These are phyloP conservation scores for Citrus reticulata DNA, from an alignment of 345 rosid genomes.

Conservation along the genomic window DNA sequence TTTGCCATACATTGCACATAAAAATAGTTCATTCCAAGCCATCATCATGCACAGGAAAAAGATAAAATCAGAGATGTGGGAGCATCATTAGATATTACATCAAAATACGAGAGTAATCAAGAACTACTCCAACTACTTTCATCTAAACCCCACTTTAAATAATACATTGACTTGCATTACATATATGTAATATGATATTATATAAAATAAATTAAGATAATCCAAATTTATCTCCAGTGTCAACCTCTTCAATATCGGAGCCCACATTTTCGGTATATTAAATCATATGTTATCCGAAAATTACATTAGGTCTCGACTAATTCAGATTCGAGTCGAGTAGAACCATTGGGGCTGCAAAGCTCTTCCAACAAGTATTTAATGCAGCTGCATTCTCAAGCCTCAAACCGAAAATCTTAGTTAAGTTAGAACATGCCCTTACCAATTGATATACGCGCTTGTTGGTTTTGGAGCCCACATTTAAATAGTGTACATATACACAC, in stretches of 20 bases:
- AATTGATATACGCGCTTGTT: no score
- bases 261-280: neutral
- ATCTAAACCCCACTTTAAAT: neutral
- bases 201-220: neutral
- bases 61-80: neutral
- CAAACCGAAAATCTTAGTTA: no score
- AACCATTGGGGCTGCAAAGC: no score
- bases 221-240: neutral
- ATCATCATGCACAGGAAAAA: neutral
- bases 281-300: no score
- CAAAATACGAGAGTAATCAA: neutral
- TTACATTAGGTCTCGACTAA: no score
- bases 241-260: neutral
- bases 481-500: no score
- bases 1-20: neutral
- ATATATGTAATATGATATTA: neutral
- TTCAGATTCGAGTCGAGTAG: fast-evolving
- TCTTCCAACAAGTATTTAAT: no score
- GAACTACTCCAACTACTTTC: neutral
- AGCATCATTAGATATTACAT: conserved; percentile 1
- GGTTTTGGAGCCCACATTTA: neutral
- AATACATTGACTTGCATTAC: neutral
- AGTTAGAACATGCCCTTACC: no score
- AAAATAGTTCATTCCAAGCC: neutral
- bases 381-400: no score